Conservation (phyloP, 164 flowering plant species). For the Saururus chinensis region DNA sequence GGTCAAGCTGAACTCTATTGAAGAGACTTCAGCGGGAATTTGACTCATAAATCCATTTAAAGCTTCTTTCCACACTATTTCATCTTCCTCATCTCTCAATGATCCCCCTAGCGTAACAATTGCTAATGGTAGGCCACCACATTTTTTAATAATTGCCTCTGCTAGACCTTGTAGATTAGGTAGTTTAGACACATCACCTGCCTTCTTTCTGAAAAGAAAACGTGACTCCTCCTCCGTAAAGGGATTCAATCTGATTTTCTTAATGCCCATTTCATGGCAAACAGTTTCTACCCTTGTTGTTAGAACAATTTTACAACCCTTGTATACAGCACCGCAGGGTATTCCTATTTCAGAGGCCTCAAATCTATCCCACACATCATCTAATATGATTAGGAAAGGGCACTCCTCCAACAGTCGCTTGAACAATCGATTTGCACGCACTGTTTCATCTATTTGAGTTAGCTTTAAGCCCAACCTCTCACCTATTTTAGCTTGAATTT, state of each 20-base stretch:
- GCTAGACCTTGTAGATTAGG: neutral
- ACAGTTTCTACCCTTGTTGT: conserved; percentile 9
- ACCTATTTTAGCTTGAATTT: conserved; percentile 5
- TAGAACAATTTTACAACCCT: conserved; percentile 11
- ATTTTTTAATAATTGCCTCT: conserved; percentile 7
- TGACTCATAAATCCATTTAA: too few relatives aligned
- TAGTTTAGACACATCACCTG: conserved; percentile 2
- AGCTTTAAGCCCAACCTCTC: conserved; percentile 4
- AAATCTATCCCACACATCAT: conserved; percentile 24
- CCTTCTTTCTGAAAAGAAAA: conserved; percentile 7
- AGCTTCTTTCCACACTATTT: conserved; percentile 2
- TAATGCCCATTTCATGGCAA: conserved; percentile 6
- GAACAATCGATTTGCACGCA: conserved; percentile 4
- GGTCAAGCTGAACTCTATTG: neutral
- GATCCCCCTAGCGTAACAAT: conserved; percentile 14
- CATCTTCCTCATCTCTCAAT: conserved; percentile 1
- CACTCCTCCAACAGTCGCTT: conserved; percentile 1
- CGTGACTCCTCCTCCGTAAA: conserved; percentile 11
- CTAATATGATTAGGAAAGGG: conserved; percentile 19
- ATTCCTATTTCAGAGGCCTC: conserved; percentile 15
- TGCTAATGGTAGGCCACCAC: conserved; percentile 19
- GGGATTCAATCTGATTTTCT: neutral
- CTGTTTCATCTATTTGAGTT: too few relatives aligned
- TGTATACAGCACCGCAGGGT: conserved; percentile 1
- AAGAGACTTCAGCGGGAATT: neutral